Percentiles rank a stretch among this genome's conserved stretches.
Evolutionary conservation across 805 yeast genomes (phyloP).

Genomic region (Candida khao-thaluensis): DNA sequence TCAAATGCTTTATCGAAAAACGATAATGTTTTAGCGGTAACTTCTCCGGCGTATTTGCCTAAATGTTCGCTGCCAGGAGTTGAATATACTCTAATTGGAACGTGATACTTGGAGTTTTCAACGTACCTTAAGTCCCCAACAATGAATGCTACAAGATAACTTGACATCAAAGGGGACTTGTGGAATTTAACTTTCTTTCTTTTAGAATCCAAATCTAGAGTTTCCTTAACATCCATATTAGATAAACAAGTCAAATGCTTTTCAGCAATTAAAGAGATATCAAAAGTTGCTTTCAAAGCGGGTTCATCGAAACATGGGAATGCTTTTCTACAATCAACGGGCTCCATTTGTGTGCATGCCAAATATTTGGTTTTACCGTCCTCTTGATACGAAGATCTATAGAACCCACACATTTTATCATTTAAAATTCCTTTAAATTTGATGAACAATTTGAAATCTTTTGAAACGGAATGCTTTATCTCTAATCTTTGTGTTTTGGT

Average conservation of each 20-base stretch:
- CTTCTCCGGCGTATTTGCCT: conserved; percentile 70
- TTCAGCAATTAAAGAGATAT: conserved; percentile 58
- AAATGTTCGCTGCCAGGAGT: conserved; percentile 73
- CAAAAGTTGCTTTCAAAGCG: conserved; percentile 71
- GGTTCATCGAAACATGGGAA: conserved; percentile 86
- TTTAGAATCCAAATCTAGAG: conserved; percentile 39
- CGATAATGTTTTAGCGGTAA: conserved; percentile 71
- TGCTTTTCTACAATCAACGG: conserved; percentile 83
- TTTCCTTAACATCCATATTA: conserved; percentile 63
- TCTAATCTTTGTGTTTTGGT: conserved; percentile 20
- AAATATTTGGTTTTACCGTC: conserved; percentile 66
- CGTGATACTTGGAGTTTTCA: conserved; percentile 61
- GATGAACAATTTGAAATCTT: conserved; percentile 46
- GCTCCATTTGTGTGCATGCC: conserved; percentile 85
- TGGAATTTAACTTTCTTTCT: conserved; percentile 62
- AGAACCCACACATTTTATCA: conserved; percentile 82
- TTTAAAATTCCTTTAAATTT: conserved; percentile 63
- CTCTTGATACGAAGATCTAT: conserved; percentile 63
- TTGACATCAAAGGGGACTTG: conserved; percentile 79
- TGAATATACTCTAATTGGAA: conserved; percentile 79
- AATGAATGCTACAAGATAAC: conserved; percentile 81
- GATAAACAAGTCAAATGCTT: conserved; percentile 59
- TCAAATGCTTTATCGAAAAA: conserved; percentile 73
- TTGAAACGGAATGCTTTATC: conserved; percentile 36
- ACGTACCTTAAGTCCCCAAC: conserved; percentile 77